Percentiles rank a stretch among this genome's conserved stretches.
These are phyloP conservation scores for Salix udensis DNA, from an alignment of 345 rosid genomes.

Conservation along the genomic window DNA sequence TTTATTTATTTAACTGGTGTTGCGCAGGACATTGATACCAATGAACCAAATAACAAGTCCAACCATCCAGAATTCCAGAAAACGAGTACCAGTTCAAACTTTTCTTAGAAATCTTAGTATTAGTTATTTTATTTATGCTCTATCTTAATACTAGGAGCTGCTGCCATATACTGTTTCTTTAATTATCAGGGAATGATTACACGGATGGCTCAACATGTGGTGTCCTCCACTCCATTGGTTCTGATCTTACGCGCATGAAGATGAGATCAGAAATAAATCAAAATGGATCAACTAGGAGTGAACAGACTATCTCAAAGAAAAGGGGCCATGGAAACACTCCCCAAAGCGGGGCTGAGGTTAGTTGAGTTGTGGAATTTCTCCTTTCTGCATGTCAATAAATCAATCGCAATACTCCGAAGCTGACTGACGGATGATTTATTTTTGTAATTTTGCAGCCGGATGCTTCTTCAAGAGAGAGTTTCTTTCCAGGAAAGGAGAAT, in stretches of 20 bases:
- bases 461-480: slow-evolving; percentile 84
- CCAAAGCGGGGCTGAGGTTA: slow-evolving; percentile 67
- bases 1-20: not conserved
- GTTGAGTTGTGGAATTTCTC: not conserved
- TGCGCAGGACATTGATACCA: slow-evolving; percentile 53
- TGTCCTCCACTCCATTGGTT: slow-evolving; percentile 79
- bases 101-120: not conserved
- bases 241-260: slow-evolving; percentile 87
- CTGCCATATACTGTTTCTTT: not conserved
- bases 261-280: slow-evolving; percentile 52
- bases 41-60: slow-evolving; percentile 29
- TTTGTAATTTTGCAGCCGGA: slow-evolving; percentile 48
- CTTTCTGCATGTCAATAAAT: not conserved
- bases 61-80: slow-evolving; percentile 21
- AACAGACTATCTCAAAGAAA: slow-evolving; percentile 53
- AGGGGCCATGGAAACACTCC: slow-evolving; percentile 63
- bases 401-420: not conserved
- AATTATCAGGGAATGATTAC: slow-evolving; percentile 33
- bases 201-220: slow-evolving; percentile 80
- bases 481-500: slow-evolving; percentile 44
- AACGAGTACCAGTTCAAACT: slow-evolving; percentile 27
- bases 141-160: not conserved
- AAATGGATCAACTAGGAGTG: slow-evolving; percentile 53
- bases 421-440: not conserved
- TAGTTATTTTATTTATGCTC: not conserved